A percentile compares a stretch with the other conserved stretches of the same genome.
These are phyloP conservation scores for Seminavis robusta DNA, from an alignment of 108 stramenopile species.

Conservation along the genomic window DNA sequence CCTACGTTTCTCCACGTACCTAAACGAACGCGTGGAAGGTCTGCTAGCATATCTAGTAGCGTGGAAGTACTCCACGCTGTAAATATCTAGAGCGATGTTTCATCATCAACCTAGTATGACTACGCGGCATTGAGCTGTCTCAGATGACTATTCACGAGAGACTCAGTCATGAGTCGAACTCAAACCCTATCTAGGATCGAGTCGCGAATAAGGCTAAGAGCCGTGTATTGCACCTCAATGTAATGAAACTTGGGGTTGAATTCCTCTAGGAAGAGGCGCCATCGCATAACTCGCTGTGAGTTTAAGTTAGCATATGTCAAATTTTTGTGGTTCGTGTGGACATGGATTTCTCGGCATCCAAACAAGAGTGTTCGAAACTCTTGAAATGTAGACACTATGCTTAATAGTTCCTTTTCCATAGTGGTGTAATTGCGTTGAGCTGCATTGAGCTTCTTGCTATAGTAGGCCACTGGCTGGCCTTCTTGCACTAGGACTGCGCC, in stretches of 20 bases:
- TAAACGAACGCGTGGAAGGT: too few species aligned
- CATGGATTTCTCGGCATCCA: slow-evolving; percentile 6
- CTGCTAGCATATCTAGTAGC: too few species aligned
- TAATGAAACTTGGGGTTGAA: slow-evolving; percentile 25
- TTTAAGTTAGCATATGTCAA: too few species aligned
- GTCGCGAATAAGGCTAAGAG: too few species aligned
- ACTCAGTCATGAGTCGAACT: too few species aligned
- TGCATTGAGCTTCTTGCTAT: slow-evolving; percentile 20
- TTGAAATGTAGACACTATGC: slow-evolving; percentile 15
- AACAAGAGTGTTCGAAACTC: slow-evolving; percentile 23
- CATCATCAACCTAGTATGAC: too few species aligned
- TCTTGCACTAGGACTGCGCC: slow-evolving; percentile 31
- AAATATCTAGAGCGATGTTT: too few species aligned
- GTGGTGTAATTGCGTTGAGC: slow-evolving; percentile 35
- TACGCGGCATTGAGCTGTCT: too few species aligned
- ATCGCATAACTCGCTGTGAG: slow-evolving; percentile 28
- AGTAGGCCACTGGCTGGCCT: slow-evolving; percentile 18
- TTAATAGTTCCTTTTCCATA: slow-evolving; percentile 35
- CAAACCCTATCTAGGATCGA: too few species aligned
- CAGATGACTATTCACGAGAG: too few species aligned
- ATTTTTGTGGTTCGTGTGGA: slow-evolving; percentile 22
- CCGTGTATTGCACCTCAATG: slow-evolving; percentile 33
- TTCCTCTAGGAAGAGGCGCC: slow-evolving; percentile 44
- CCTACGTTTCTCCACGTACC: too few species aligned
- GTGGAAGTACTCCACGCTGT: too few species aligned